Evolutionary conservation across 148 eudicot species (phyloP).

Genomic region (Persicaria tinctoria): DNA sequence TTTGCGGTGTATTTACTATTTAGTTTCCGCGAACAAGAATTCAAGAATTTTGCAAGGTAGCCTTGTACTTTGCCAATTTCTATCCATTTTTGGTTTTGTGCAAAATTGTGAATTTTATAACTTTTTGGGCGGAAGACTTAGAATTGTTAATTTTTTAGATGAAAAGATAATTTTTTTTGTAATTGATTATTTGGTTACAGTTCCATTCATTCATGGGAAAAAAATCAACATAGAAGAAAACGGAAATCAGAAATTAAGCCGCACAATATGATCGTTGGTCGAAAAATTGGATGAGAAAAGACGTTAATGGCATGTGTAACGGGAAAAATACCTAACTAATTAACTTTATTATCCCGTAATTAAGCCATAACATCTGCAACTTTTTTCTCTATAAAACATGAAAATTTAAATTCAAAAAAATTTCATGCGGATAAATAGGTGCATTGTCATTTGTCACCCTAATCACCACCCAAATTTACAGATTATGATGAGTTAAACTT

Average conservation of each 20-base stretch:
- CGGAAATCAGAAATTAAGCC: slow-evolving; percentile 2
- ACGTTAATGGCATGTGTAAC: not conserved
- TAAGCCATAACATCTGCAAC: not conserved
- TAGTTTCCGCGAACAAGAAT: too few species aligned
- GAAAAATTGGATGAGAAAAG: not conserved
- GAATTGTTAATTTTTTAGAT: not conserved
- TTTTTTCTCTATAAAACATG: not conserved
- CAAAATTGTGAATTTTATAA: too few species aligned
- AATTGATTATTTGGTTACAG: not conserved
- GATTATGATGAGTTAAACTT: not conserved
- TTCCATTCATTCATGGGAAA: not conserved
- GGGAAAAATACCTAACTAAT: not conserved
- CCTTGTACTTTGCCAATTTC: too few species aligned
- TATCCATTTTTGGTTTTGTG: too few species aligned
- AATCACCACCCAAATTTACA: not conserved
- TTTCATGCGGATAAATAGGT: not conserved
- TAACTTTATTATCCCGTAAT: not conserved
- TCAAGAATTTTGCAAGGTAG: too few species aligned
- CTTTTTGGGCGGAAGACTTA: too few species aligned
- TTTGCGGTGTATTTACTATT: too few species aligned
- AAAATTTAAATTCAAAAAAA: not conserved
- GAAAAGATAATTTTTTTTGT: too few species aligned
- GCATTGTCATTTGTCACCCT: not conserved
- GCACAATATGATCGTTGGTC: not conserved
- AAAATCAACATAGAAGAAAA: not conserved